These are phyloP conservation scores for Mucor ambiguus DNA, from an alignment of 371 early-diverging fungal species.

Conservation along the genomic window DNA sequence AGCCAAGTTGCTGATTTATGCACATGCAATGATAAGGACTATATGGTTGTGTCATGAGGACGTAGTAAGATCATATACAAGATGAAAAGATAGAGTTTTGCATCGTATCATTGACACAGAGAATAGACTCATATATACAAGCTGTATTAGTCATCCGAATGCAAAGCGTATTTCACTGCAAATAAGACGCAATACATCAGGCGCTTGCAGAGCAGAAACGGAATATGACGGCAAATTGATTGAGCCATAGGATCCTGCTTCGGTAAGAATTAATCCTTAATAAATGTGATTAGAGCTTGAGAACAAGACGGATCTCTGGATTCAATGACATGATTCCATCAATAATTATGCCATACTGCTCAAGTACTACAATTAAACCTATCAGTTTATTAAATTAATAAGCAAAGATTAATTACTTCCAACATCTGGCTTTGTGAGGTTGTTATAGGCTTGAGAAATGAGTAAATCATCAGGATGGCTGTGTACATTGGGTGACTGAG, in stretches of 20 bases:
- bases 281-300: background rate
- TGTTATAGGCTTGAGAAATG: background rate
- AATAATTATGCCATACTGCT: background rate
- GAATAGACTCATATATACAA: background rate
- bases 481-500: background rate
- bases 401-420: background rate
- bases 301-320: background rate
- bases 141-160: background rate
- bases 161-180: background rate
- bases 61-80: background rate
- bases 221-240: background rate
- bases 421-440: background rate
- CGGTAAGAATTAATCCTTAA: background rate
- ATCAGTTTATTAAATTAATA: background rate
- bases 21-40: background rate
- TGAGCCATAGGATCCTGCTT: background rate
- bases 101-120: background rate
- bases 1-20: background rate
- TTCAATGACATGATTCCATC: background rate
- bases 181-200: background rate
- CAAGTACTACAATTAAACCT: background rate
- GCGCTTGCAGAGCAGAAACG: background rate
- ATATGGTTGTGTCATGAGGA: background rate
- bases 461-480: background rate
- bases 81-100: background rate